Base-by-base conservation (phyloP, 441 rosid species). In the Macaranga tanarius region DNA sequence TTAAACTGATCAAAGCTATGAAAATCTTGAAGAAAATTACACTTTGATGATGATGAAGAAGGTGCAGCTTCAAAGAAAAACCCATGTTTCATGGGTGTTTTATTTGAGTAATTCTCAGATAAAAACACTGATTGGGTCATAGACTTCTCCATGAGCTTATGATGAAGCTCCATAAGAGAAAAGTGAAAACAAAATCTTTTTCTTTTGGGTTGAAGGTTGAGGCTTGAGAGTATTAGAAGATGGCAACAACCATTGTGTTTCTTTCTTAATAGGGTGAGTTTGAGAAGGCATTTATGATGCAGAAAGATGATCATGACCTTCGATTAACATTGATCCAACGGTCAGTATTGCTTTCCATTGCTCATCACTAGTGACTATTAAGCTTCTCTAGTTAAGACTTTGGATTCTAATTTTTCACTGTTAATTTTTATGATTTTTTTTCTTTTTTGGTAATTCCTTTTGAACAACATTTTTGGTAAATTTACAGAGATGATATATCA, bases 11-110 rank as follows among this genome's bases (percentile, higher is more conserved):
- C 68, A 51, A 61, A 63, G 58, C 79, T 82, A 52, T 83, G 84
- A 54, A 85, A 86, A 45, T 86, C 90, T 62, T 85, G 88, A 74
- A 86, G 82, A 64, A 58, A 79, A n/a, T 19, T 19, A 44, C 74
- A 78, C 68, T 83, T 80, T 57, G 84, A 77, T 1, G 79, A 75
- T 3, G 80, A 65, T 40, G 31, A 10, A n/a, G 76, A 64, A 6
- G 83, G 74, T 64, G 28, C 38, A 23, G 73, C 61, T 72, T 84
- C 86, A 31, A 79, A 79, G 70, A 50, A 51, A 45, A 74, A 75
- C 19, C 76, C 87, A 55, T 77, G 78, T 77, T 82, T 83, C 70
- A 52, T 65, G 73, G 19, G 44, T 66, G 81, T 73, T 67, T 79
- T 85, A 40, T 73, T 69, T 10, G 74, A 65, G 75, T 70, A 66